Conservation (phyloP, 805 yeast genomes). For the Ogataea saltuana region DNA sequence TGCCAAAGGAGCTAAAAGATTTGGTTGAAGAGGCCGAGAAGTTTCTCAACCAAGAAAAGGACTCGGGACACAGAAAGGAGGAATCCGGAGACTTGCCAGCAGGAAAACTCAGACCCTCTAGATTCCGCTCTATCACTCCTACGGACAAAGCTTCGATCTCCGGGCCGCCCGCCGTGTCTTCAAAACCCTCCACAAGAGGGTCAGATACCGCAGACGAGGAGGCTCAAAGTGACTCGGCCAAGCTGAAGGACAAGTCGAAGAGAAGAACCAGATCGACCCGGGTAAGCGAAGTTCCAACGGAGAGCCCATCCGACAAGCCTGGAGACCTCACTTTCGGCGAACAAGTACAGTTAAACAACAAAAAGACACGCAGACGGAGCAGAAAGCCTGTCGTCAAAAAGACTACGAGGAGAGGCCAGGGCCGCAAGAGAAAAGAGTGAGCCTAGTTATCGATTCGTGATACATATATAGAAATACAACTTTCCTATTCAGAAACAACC, state of each 20-base stretch:
- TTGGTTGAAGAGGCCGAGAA: constrained; percentile 33
- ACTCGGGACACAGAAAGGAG: constrained; percentile 7
- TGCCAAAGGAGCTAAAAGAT: constrained; percentile 25
- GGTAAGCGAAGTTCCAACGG: neutral
- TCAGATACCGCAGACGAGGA: too few species aligned
- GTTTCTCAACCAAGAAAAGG: constrained; percentile 16
- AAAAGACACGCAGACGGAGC: neutral
- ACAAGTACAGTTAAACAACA: constrained; percentile 3
- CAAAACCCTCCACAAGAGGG: too few species aligned
- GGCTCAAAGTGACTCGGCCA: too few species aligned
- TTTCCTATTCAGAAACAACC: neutral
- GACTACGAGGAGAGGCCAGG: constrained; percentile 3
- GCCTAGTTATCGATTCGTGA: constrained; percentile 2
- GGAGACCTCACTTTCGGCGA: constrained; percentile 7
- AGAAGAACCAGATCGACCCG: neutral
- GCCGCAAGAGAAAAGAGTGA: constrained; percentile 5
- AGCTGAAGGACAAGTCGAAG: neutral
- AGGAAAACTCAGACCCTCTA: too few species aligned
- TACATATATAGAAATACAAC: constrained; percentile 7
- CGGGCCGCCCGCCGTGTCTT: too few species aligned
- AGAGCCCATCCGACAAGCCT: neutral
- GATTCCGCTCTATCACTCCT: constrained; percentile 4
- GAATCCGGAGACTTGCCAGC: too few species aligned
- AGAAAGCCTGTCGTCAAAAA: constrained; percentile 1
- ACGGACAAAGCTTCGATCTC: too few species aligned